These are phyloP conservation scores for Phytopythium aichiense DNA, from an alignment of 352 stramenopile species.

Conservation along the genomic window DNA sequence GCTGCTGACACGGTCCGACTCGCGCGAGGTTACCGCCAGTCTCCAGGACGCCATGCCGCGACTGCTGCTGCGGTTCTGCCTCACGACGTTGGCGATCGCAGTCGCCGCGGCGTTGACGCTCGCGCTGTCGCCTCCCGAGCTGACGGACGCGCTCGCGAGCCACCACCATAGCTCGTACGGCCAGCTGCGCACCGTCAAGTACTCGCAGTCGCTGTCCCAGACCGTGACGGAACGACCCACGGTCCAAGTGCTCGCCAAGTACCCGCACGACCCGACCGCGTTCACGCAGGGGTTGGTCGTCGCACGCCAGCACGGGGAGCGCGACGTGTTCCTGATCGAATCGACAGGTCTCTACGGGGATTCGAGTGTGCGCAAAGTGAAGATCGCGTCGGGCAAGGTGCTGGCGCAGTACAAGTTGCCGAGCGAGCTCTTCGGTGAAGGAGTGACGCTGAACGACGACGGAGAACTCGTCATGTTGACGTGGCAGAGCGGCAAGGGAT, in stretches of 20 bases:
- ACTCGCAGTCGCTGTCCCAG: conserved; percentile 8
- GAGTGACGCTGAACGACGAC: conserved; percentile 72
- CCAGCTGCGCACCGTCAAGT: conserved; percentile 16
- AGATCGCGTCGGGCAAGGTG: conserved; percentile 82
- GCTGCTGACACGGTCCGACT: background rate
- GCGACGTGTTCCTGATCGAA: conserved; percentile 87
- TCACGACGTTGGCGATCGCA: conserved; percentile 24
- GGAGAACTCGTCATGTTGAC: conserved; percentile 89
- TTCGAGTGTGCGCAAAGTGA: conserved; percentile 85
- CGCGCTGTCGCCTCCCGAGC: conserved; percentile 9
- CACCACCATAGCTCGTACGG: conserved; percentile 3
- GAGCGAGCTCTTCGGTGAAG: conserved; percentile 87
- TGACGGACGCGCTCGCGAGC: background rate
- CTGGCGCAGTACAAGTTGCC: conserved; percentile 54
- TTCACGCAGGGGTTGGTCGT: conserved; percentile 88
- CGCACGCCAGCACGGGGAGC: conserved; percentile 22
- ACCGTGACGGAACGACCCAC: conserved; percentile 15
- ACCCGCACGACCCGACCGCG: conserved; percentile 72
- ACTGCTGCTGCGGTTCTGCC: conserved; percentile 27
- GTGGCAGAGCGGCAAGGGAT: conserved; percentile 84
- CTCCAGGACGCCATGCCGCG: conserved; percentile 22
- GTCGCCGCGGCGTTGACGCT: conserved; percentile 12
- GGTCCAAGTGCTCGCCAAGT: conserved; percentile 63
- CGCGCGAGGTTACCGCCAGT: conserved; percentile 8
- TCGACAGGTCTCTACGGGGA: conserved; percentile 88